Base-by-base conservation (phyloP, 129 eudicot genomes). In the Lonicera japonica region DNA sequence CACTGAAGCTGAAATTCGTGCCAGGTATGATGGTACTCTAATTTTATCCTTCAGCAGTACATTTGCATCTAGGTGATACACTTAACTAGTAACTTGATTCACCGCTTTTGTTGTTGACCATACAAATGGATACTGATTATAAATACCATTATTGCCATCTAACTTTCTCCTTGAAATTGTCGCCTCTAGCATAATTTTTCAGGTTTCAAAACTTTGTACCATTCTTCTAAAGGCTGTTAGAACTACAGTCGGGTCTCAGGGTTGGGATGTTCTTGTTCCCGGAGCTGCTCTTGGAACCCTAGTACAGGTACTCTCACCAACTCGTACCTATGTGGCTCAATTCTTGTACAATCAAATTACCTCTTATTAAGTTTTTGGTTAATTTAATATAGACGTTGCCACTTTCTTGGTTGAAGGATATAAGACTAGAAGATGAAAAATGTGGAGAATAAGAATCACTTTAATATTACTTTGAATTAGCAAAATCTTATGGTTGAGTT, bases 181-280 rank as follows among this genome's bases (percentile, higher is more conserved):
- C 74, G 54, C 47, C 65, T 68, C 7, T 54, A 81, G 91, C 73
- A 82, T 85, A 38, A 74, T 92, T 45, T 92, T 92, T 78, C 98
- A 87, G 91, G 91, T 92, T 29, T 92, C 96, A 23, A 92, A 92
- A 81, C 91, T 92, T 55, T 82, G 91, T 72, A 87, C 96, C 0
- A 78, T 87, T 79, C 98, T 87, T 69, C 75, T 82, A 50, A 92
- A 82, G 72, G 95, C 87, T 22, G 86, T 85, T 47, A 82, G 96
- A 65, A 80, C 75, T 22, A 66, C 86, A 23, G 76, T 92, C 11
- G 91, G 86, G 24, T 84, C 98, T 66, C 75, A 87, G 67, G 98
- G 98, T 65, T 92, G 95, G 88, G 98, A 92, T 74, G 85, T 92
- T 75, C 94, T 92, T 73, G 98, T 92, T 71, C 90, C 98, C 12